A percentile compares a stretch with the other conserved stretches of the same genome.
These are phyloP conservation scores for Suillus weaverae DNA, from an alignment of 768 basidiomycete species.

Conservation along the genomic window DNA sequence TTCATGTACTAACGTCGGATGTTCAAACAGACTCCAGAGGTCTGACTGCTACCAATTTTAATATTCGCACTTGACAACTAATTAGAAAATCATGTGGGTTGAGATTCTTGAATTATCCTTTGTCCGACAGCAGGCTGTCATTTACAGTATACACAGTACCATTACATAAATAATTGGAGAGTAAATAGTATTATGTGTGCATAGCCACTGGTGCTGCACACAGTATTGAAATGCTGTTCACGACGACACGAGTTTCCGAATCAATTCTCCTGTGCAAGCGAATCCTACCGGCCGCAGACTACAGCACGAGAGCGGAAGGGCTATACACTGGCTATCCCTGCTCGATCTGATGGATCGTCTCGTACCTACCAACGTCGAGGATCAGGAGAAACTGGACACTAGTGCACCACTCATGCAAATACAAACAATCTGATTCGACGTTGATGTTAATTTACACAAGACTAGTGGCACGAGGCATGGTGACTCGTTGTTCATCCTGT, in stretches of 20 bases:
- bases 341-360: not conserved
- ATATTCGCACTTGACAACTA: not conserved
- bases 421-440: not conserved
- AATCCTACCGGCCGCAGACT: not conserved
- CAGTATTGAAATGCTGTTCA: too few species aligned
- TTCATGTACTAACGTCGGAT: not conserved
- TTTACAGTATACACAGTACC: not conserved
- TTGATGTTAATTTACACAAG: not conserved
- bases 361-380: not conserved
- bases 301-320: not conserved
- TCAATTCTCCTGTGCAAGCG: not conserved
- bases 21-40: not conserved
- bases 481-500: not conserved
- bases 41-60: not conserved
- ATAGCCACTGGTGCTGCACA: not conserved
- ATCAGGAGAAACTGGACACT: not conserved
- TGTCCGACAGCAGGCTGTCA: not conserved
- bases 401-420: not conserved
- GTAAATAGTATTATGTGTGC: not conserved
- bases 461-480: not conserved
- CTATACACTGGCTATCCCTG: too few species aligned
- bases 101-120: not conserved
- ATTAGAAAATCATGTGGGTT: not conserved
- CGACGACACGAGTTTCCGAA: too few species aligned
- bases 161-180: not conserved